These are phyloP conservation scores for Bremia lactucae DNA, from an alignment of 352 stramenopile species.

Conservation along the genomic window DNA sequence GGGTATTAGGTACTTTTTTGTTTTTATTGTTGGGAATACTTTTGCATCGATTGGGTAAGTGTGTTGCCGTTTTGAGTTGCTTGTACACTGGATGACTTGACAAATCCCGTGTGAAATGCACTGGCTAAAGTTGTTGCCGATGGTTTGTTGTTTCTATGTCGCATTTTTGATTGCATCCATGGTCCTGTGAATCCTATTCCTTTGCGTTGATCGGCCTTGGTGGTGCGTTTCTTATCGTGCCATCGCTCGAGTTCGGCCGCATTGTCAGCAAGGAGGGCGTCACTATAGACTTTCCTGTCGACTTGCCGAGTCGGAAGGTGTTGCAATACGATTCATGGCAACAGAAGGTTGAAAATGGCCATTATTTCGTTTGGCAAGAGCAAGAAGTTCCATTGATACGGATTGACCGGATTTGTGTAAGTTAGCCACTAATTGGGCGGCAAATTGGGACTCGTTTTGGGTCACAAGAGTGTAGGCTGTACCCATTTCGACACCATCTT, in stretches of 20 bases:
- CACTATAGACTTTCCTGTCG: neutral
- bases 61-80: too few relatives aligned
- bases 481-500: slow-evolving; percentile 66
- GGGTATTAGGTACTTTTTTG: too few relatives aligned
- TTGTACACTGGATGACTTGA: too few relatives aligned
- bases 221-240: slow-evolving; percentile 41
- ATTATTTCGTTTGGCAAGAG: slow-evolving; percentile 42
- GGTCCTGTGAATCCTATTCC: slow-evolving; percentile 46
- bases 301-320: too few relatives aligned
- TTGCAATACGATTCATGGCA: too few relatives aligned
- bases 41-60: neutral
- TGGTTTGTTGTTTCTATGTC: too few relatives aligned
- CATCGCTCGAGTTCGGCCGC: slow-evolving; percentile 46
- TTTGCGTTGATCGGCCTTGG: slow-evolving; percentile 53
- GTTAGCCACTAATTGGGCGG: slow-evolving; percentile 71
- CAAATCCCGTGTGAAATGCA: slow-evolving; percentile 25
- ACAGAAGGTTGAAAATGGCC: slow-evolving; percentile 38
- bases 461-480: slow-evolving; percentile 81
- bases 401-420: slow-evolving; percentile 68
- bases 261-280: slow-evolving; percentile 30
- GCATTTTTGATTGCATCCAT: too few relatives aligned
- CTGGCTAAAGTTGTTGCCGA: slow-evolving; percentile 5
- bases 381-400: slow-evolving; percentile 41
- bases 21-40: too few relatives aligned
- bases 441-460: slow-evolving; percentile 58